A percentile compares a stretch with the other conserved stretches of the same genome.
Conservation (phyloP, 148 eudicot genomes). For the Rhododendron henanense region DNA sequence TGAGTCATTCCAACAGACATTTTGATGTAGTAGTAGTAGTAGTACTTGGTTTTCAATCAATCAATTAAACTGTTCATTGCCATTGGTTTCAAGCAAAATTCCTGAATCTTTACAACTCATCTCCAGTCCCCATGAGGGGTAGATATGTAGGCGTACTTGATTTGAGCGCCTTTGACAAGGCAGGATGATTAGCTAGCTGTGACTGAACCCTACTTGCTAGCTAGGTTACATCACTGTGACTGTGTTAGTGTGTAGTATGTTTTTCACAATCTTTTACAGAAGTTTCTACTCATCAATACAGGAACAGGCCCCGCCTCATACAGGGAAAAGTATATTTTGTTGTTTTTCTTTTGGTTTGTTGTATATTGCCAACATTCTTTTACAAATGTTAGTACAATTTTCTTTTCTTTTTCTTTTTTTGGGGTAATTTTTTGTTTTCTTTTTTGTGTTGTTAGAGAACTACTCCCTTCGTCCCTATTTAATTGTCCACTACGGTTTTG, state of each 20-base stretch:
- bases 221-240: neutral
- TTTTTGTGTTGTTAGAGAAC: neutral
- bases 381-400: neutral
- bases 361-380: too few species aligned
- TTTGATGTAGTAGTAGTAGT: neutral
- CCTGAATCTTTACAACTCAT: neutral
- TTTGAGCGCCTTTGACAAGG: conserved; percentile 1
- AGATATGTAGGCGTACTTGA: conserved; percentile 12
- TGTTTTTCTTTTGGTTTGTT: neutral
- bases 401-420: neutral
- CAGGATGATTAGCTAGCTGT: neutral
- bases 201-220: neutral
- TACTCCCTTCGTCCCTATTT: too few species aligned
- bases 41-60: neutral
- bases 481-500: too few species aligned
- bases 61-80: conserved; percentile 11
- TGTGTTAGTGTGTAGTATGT: neutral
- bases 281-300: neutral
- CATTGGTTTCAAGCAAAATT: conserved; percentile 8
- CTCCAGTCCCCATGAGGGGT: neutral
- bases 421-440: neutral
- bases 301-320: too few species aligned
- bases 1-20: neutral
- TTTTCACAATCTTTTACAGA: neutral
- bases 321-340: neutral